These are phyloP conservation scores for Pyricularia pennisetigena DNA, from an alignment of 2,329 filamentous ascomycete genomes.

Conservation along the genomic window DNA sequence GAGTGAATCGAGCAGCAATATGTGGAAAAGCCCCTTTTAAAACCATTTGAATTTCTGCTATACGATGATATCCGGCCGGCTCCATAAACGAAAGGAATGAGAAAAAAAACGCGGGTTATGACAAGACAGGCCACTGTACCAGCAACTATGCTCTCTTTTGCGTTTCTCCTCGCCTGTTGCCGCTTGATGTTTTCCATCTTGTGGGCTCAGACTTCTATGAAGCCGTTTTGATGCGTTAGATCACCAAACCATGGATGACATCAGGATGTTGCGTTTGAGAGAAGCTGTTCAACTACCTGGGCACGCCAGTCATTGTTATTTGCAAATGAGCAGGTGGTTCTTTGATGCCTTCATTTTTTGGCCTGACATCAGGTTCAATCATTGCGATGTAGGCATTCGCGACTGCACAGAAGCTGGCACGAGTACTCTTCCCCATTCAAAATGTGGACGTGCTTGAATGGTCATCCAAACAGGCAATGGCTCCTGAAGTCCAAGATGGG, in stretches of 20 bases:
- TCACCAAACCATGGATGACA: not conserved
- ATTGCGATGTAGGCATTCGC: no score
- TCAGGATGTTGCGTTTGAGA: not conserved
- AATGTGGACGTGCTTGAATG: no score
- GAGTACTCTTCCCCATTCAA: no score
- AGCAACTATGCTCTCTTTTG: not conserved
- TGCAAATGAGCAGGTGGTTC: not conserved
- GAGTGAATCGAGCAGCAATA: constrained; percentile 11
- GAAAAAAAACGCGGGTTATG: constrained; percentile 1
- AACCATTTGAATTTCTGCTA: not conserved
- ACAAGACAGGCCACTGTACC: not conserved
- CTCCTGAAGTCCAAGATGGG: constrained; percentile 1
- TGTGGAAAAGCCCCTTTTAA: not conserved
- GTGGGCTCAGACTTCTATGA: not conserved
- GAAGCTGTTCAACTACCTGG: not conserved
- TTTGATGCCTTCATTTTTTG: not conserved
- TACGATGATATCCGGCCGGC: constrained; percentile 4
- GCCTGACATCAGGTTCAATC: not conserved
- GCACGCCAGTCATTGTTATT: not conserved
- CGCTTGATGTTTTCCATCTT: not conserved
- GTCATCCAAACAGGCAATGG: no score
- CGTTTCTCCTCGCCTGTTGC: not conserved
- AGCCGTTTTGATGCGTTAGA: not conserved
- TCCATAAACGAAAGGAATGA: constrained; percentile 2
- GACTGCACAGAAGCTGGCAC: no score